Base-by-base conservation (phyloP, 371 early-diverging fungal species). In the Batrachochytrium dendrobatidis region DNA sequence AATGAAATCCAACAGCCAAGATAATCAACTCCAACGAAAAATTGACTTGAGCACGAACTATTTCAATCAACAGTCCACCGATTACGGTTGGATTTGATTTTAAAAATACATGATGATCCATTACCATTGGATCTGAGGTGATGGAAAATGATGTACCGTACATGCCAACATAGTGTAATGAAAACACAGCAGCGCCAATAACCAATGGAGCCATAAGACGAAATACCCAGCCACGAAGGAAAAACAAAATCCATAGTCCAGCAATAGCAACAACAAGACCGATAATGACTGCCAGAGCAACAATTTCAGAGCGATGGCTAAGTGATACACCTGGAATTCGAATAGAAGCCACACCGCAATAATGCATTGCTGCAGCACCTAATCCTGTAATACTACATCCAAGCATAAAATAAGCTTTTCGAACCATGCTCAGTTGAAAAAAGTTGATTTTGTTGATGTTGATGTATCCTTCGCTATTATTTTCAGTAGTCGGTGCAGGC, bases 361-460 rank as follows among this genome's bases (percentile, higher is more conserved):
- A 61, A 24, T 61, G 61, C 61, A 61, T 61, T 3, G 54, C 61
- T 26, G 61, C 34, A 2, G 45, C 61, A 32, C 61, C 61, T 2
- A 61, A 34, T 18, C 61, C 61, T 2, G 61, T 45, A 15, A 61
- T 46, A 3, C 20, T 17, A 8, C 46, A 45, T 20, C 55, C 61
- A 1, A 34, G 17, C 12, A 61, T 17, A 31, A 61, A 61, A 22
- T 49, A 6, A 26, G 30, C 15, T 35, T 48, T 3, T 15, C 54
- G 48, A n/a, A 33, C 8, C 17, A 31, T 32, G 3, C 26, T 29
- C 7, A 61, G 32, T n/a, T 53, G 44, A 51, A 46, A 25, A n/a
- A 61, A 61, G 45, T 34, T 55, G 18, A 22, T 44, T 34, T 56
- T 48, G 1, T 33, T 29, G 15, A 61, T 31, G 5, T 45, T 39